Evolutionary conservation across 768 basidiomycete genomes (phyloP).

Genomic region (Agrocybe praecox): DNA sequence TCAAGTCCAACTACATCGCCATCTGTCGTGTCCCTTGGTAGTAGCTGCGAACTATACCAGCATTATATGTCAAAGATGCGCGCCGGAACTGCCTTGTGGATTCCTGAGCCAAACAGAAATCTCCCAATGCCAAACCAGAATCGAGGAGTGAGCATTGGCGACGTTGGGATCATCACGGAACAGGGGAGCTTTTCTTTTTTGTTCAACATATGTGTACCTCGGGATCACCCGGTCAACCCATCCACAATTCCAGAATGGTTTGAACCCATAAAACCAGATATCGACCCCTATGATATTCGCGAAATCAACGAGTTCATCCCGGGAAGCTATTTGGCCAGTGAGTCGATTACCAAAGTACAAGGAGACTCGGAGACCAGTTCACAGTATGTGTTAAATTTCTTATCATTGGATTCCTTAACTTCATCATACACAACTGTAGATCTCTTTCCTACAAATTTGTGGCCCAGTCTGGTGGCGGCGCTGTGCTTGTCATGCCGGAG

Average conservation of each 20-base stretch:
- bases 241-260: conserved; percentile 23
- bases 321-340: neutral
- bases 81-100: conserved; percentile 35
- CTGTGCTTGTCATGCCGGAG: conserved; percentile 15
- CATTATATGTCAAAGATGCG: conserved; percentile 13
- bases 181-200: conserved; percentile 31
- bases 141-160: conserved; percentile 35
- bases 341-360: neutral
- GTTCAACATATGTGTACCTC: conserved; percentile 25
- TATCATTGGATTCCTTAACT: neutral
- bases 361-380: neutral
- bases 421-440: neutral
- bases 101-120: conserved; percentile 27
- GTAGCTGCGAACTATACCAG: conserved; percentile 4
- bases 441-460: conserved; percentile 3
- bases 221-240: conserved; percentile 18
- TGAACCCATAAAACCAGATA: neutral
- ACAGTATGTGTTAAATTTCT: neutral
- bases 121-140: conserved; percentile 22
- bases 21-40: too few species aligned
- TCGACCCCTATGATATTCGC: conserved; percentile 2
- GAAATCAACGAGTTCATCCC: neutral
- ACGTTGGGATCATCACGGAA: conserved; percentile 38
- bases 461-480: conserved; percentile 9
- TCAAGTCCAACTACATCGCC: neutral